Evolutionary conservation across 164 flowering plant species (phyloP).

Genomic region (Chimonanthus salicifolius): DNA sequence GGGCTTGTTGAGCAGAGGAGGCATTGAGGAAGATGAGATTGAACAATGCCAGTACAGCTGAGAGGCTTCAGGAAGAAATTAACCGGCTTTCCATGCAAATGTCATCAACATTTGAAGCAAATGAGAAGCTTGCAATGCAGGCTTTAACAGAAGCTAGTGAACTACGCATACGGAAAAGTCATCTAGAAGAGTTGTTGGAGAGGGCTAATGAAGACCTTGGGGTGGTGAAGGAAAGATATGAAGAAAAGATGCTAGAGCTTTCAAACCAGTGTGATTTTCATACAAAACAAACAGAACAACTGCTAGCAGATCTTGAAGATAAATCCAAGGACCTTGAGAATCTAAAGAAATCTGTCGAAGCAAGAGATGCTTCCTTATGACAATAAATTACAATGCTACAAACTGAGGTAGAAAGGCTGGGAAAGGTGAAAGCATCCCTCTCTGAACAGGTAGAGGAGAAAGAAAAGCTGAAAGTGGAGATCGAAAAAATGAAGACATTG

Average conservation of each 20-base stretch:
- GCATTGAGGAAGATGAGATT: constrained; percentile 55
- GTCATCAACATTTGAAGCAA: constrained; percentile 69
- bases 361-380: constrained; percentile 24
- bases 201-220: constrained; percentile 46
- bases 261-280: constrained; percentile 28
- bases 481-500: constrained; percentile 31
- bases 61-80: constrained; percentile 81
- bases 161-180: constrained; percentile 43
- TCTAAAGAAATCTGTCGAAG: constrained; percentile 39
- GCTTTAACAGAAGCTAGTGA: constrained; percentile 71
- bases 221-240: constrained; percentile 40
- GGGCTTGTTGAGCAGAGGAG: constrained; percentile 86
- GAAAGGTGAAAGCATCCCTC: constrained; percentile 27
- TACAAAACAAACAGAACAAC: constrained; percentile 29
- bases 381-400: constrained; percentile 36
- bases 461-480: constrained; percentile 29
- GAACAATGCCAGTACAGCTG: constrained; percentile 74
- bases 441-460: constrained; percentile 28
- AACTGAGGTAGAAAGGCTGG: constrained; percentile 43
- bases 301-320: constrained; percentile 35
- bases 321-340: constrained; percentile 44
- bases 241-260: constrained; percentile 40
- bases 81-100: constrained; percentile 67
- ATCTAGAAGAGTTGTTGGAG: constrained; percentile 44
- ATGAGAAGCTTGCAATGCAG: constrained; percentile 69